Base-by-base conservation (phyloP, 306 rosid genomes). In the Nissolia schottii region DNA sequence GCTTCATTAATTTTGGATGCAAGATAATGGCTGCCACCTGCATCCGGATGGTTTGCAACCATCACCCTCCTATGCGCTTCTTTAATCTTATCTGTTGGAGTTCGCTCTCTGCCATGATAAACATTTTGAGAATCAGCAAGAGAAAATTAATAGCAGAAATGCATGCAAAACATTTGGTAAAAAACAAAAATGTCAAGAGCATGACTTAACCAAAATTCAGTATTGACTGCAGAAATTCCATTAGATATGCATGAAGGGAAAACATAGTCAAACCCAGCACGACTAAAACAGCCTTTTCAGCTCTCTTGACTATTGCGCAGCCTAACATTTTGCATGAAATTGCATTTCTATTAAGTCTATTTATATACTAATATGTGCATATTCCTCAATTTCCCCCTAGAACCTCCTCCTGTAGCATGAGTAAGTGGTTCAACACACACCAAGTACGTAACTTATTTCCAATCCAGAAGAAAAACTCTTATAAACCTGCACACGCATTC, bases 1-100 rank as follows among this genome's bases (percentile, higher is more conserved):
- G 97, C 98, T 81, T 93, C 98, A 31, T 93, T 93, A 25, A 93
- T 84, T 79, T 93, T 93, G 11, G 97, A 90, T 18, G 98, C 98
- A 59, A 93, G 92, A 83, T 87, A 90, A 75, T 93, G 97, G 83
- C 98, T 93, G 57, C 98, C 97, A 14, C 97, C 98, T 0, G 97
- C 93, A 76, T 93, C 98, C 3, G 98, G 98, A 86, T 93, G 97
- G 82, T 93, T 93, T 24, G 98, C 98, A 28, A 90, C 81, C 97
- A 93, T 93, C 79, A 93, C 93, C 87, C 87, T 93, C 82, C 96
- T 84, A 66, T 93, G 98, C 15, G 98, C 97, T 84, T 87, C 97
- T 75, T 76, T 86, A 25, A 93, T 80, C 82, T 90, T 90, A 20
- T 89, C 92, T 1, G 56, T 40, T n/a, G 96, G 87, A 12, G 83